phyloP scores from a whole-genome alignment of 73 alveolate species.

The Uronychia binucleata region DNA sequence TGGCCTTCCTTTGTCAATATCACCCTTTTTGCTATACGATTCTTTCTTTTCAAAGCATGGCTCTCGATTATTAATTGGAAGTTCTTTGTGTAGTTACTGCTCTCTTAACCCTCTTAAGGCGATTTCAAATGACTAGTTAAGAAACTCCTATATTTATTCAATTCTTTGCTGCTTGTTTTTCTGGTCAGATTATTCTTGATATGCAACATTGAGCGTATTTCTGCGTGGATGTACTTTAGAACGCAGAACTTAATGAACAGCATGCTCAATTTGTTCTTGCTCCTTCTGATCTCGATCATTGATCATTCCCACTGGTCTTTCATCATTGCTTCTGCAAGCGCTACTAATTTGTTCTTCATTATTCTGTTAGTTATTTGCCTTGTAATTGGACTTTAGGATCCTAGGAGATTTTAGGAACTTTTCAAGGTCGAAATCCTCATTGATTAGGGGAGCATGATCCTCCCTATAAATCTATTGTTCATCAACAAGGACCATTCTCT shows the following conservation, averaged over 20 bases:
- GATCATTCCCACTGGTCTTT: background rate
- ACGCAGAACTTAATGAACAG: background rate
- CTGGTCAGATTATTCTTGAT: background rate
- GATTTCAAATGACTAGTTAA: background rate
- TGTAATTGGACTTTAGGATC: background rate
- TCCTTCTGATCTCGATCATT: background rate
- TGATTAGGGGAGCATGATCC: too few species aligned
- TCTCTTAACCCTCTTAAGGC: background rate
- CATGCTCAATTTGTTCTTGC: background rate
- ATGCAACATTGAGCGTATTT: background rate
- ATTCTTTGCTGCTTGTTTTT: background rate
- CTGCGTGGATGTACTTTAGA: background rate
- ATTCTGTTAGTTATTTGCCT: background rate
- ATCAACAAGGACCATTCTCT: too few species aligned
- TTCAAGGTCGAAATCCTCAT: background rate
- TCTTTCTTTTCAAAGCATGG: too few species aligned
- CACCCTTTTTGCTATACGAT: too few species aligned
- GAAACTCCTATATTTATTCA: background rate
- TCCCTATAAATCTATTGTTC: too few species aligned
- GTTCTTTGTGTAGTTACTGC: too few species aligned
- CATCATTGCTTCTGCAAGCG: background rate
- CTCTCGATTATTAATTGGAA: too few species aligned
- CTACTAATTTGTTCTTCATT: background rate
- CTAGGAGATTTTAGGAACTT: background rate
- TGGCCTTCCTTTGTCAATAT: too few species aligned